phyloP scores from a whole-genome alignment of 106 monocot species.

The Ottelia alismoides region DNA sequence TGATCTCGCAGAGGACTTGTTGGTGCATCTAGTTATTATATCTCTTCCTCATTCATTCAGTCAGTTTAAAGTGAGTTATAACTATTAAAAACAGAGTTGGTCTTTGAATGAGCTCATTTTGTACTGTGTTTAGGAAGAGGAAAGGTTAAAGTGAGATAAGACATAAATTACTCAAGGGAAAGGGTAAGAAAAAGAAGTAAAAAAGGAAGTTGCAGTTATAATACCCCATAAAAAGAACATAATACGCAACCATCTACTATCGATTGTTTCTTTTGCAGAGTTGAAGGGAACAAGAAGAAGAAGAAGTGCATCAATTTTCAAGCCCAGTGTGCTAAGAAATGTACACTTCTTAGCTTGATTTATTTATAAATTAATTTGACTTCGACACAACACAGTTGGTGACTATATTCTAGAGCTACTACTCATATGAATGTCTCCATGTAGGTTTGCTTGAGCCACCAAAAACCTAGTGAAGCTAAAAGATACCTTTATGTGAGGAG shows the following conservation, averaged over 20 bases:
- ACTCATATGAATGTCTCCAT: no score
- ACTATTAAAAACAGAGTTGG: constrained; percentile 2
- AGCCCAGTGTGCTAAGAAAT: constrained; percentile 2
- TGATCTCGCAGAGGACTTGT: constrained; percentile 1
- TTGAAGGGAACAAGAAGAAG: not conserved
- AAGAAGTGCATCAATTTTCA: not conserved
- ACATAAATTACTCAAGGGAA: constrained; percentile 1
- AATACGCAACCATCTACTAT: not conserved
- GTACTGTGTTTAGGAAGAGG: constrained; percentile 3
- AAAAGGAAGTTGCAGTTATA: not conserved
- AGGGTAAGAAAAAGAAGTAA: constrained; percentile 1
- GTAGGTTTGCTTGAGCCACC: no score
- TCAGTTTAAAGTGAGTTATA: constrained; percentile 6
- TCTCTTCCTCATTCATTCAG: constrained; percentile 9
- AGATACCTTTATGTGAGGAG: no score
- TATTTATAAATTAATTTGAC: constrained; percentile 6
- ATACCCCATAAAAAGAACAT: not conserved
- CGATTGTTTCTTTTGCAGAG: not conserved
- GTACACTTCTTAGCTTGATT: constrained; percentile 1
- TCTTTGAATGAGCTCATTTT: constrained; percentile 4
- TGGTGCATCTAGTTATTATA: constrained; percentile 1
- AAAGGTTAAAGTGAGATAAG: not conserved
- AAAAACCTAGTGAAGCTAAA: no score
- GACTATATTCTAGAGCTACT: no score
- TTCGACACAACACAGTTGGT: no score